Conservation (phyloP, 2,329 filamentous ascomycete genomes). For the Graphium sp. region DNA sequence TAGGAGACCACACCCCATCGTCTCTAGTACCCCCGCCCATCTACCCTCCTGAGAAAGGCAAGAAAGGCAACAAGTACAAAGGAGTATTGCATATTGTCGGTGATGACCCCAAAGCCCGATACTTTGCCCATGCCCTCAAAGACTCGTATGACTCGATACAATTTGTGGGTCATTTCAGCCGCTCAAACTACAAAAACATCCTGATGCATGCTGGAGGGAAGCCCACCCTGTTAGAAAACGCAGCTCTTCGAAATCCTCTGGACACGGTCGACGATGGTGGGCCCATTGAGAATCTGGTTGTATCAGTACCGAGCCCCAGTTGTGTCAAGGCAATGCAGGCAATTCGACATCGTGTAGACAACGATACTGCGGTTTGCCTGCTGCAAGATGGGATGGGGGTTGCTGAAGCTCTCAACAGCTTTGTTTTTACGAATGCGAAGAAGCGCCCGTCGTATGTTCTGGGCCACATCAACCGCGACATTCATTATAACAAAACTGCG, state of each 20-base stretch:
- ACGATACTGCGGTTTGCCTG: constrained; percentile 56
- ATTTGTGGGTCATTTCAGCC: too few species aligned
- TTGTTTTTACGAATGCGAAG: constrained; percentile 49
- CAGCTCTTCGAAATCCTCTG: too few species aligned
- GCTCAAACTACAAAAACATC: constrained; percentile 6
- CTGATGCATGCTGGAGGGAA: too few species aligned
- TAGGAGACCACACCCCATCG: too few species aligned
- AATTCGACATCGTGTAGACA: constrained; percentile 49
- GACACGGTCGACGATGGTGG: constrained; percentile 18
- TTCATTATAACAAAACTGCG: too few species aligned
- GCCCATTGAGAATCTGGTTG: constrained; percentile 53
- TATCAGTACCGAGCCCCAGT: constrained; percentile 46
- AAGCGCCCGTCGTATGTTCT: constrained; percentile 61
- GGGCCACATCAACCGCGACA: constrained; percentile 43
- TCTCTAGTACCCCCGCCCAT: too few species aligned
- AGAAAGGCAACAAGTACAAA: too few species aligned
- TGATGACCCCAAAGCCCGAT: constrained; percentile 1
- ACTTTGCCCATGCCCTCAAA: constrained; percentile 1
- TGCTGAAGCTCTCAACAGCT: constrained; percentile 57
- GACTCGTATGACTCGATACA: constrained; percentile 1
- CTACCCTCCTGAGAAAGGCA: too few species aligned
- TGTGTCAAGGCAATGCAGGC: constrained; percentile 34
- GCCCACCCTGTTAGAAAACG: too few species aligned
- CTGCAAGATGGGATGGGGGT: constrained; percentile 72
- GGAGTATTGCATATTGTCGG: constrained; percentile 3